Base-by-base conservation (phyloP, 768 basidiomycete genomes). In the Chiua virens region DNA sequence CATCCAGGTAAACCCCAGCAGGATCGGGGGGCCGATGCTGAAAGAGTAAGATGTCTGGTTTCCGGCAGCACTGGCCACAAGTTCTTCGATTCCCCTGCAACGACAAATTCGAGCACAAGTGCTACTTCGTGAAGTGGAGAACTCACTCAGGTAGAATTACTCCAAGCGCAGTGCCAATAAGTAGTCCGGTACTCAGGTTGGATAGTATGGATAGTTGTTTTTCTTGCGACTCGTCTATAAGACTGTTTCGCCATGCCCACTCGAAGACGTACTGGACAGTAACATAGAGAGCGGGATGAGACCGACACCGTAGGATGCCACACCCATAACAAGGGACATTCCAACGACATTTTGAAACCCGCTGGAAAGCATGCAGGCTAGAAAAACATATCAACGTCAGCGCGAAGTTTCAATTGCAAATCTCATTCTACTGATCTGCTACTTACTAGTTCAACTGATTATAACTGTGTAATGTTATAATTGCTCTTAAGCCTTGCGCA, bases 101-200 rank as follows among this genome's bases (percentile, higher is more conserved):
- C 22, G 27, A 36, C 15, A 40, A 27, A 38, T 39, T 49, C 52
- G 30, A 15, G 34, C 15, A 15, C 6, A 17, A 17, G 14, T 15
- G 6, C 34, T 17, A 15, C 5, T 15, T 4, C 15, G 15, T 34
- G 34, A 5, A n/a, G 18, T 14, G 34, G 39, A 34, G 27, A 15
- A 84, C 88, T 67, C 70, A 94, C 89, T 97, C 95, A 34, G 96
- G 95, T 46, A 98, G 86, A 56, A 98, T 92, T 22, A 98, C 83
- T 13, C 91, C 91, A 55, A 98, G 71, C 0, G 92, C 92, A 3
- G 95, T 87, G 4, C 95, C 95, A 14, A 97, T 78, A 17, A 98
- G 77, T 11, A 98, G 73, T 11, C 95, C 95, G 8, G 88, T 88
- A 11, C 91, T 88, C 15, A 92, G 65, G 38, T 79, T 79, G 8